These are phyloP conservation scores for Cyberlindnera nakhonratchasimensis DNA, from an alignment of 805 yeast species.

Conservation along the genomic window DNA sequence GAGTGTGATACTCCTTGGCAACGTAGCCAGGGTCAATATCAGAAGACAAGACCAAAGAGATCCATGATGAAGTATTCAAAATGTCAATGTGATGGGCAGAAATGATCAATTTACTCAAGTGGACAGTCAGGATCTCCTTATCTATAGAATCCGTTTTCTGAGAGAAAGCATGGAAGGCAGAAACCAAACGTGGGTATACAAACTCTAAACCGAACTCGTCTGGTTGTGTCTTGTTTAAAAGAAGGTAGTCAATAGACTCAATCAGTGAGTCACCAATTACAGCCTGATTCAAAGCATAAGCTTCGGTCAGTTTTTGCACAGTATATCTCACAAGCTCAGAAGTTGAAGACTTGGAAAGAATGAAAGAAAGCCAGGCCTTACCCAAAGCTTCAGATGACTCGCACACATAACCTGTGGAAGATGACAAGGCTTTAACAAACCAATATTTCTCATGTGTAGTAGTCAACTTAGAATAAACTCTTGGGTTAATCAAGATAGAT, in stretches of 20 bases:
- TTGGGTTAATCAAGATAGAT: conserved; percentile 45
- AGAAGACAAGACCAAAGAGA: conserved; percentile 61
- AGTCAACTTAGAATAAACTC: conserved; percentile 48
- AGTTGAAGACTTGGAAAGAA: conserved; percentile 36
- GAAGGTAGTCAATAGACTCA: conserved; percentile 36
- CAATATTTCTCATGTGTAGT: conserved; percentile 46
- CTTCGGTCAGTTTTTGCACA: conserved; percentile 28
- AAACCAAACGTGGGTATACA: conserved; percentile 31
- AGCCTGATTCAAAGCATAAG: conserved; percentile 36
- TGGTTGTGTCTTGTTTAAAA: conserved; percentile 13
- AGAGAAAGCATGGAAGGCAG: conserved; percentile 38
- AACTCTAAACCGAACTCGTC: conserved; percentile 21
- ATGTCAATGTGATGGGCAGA: conserved; percentile 42
- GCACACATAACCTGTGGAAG: conserved; percentile 27
- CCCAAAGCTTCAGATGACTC: conserved; percentile 30
- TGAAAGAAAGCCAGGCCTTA: conserved; percentile 45
- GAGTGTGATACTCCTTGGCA: conserved; percentile 33
- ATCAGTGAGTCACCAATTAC: conserved; percentile 43
- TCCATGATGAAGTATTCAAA: conserved; percentile 63
- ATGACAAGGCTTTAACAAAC: conserved; percentile 46
- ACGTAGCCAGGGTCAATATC: conserved; percentile 61
- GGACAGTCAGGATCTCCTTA: conserved; percentile 26
- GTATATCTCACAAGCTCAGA: conserved; percentile 15
- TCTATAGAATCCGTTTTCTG: conserved; percentile 21
- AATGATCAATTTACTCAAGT: conserved; percentile 40